phyloP scores from a whole-genome alignment of 768 basidiomycete genomes.

The Suillus subalutaceus region DNA sequence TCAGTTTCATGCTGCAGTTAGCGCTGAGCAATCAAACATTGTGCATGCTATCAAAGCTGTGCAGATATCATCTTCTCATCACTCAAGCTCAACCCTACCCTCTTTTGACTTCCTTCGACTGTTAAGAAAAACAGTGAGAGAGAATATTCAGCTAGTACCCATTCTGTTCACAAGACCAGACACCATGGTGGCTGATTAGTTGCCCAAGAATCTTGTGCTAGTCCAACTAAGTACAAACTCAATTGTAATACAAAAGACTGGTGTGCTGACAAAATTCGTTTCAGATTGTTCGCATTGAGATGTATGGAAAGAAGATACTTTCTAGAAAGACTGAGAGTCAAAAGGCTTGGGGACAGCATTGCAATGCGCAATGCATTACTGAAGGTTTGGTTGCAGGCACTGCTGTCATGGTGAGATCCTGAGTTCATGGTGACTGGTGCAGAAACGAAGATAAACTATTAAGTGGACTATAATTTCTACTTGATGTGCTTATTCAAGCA shows the following conservation, averaged over 20 bases:
- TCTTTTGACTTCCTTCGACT: background rate
- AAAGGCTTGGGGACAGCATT: constrained; percentile 1
- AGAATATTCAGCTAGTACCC: background rate
- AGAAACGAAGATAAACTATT: background rate
- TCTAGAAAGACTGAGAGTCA: background rate
- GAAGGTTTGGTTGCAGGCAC: background rate
- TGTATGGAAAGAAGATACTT: background rate
- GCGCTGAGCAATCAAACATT: constrained; percentile 1
- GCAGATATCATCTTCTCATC: background rate
- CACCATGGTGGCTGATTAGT: background rate
- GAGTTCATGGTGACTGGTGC: background rate
- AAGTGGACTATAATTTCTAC: constrained; percentile 3
- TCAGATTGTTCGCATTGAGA: background rate
- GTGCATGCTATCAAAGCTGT: constrained; percentile 3
- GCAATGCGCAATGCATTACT: background rate
- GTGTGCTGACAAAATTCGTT: background rate
- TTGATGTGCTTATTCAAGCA: constrained; percentile 4
- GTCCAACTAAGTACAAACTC: constrained; percentile 6
- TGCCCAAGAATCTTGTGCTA: background rate
- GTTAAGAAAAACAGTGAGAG: background rate
- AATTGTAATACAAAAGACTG: background rate
- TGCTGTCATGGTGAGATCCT: constrained; percentile 4
- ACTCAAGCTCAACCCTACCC: background rate
- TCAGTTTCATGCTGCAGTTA: background rate
- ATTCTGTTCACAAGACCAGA: background rate